Base-by-base conservation (phyloP, 768 basidiomycete genomes). In the Kwoniella botswanensis region DNA sequence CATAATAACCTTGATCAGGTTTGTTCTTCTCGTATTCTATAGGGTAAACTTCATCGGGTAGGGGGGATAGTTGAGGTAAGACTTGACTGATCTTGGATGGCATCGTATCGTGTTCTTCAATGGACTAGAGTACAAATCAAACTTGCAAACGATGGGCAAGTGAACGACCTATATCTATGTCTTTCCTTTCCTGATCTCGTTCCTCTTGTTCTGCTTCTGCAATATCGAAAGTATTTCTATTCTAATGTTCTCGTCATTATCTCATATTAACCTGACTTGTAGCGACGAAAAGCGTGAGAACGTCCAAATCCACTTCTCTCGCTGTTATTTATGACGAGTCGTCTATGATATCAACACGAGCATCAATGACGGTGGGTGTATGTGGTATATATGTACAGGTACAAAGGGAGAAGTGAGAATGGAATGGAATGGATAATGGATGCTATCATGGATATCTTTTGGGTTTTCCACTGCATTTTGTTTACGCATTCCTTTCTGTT, bases 1-100 rank as follows among this genome's bases (percentile, higher is more conserved):
- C 59, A 56, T 74, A 78, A 64, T 74, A 80, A 11, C 75, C 77
- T 52, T 46, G 69, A 56, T 71, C 72, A 21, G 78, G 78, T 24
- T 64, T 67, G 17, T 55, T 44, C 5, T 61, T 50, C 15, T 69
- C 60, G 3, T 74, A 43, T 6, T 65, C 63, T 35, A 67, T 24
- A 5, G 78, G 78, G 57, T 73, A 79, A 46, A 64, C 72, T 22
- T 76, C 76, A n/a, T 74, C 74, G 5, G 76, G 76, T 44, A 79
- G 59, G 10, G 78, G 76, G 26, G 64, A 56, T 18, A 71, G 65
- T 12, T 10, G 35, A 18, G 72, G 63, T 29, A 69, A 21, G n/a
- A 46, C 44, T 3, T 42, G 46, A 50, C 13, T 18, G 46, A 50
- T n/a, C 29, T 57, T 70, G 4, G 22, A 53, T n/a, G 68, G 22